Percentiles rank a stretch among this genome's conserved stretches.
Conservation (phyloP, 768 basidiomycete genomes). For the Leccinum subgranulosum region DNA sequence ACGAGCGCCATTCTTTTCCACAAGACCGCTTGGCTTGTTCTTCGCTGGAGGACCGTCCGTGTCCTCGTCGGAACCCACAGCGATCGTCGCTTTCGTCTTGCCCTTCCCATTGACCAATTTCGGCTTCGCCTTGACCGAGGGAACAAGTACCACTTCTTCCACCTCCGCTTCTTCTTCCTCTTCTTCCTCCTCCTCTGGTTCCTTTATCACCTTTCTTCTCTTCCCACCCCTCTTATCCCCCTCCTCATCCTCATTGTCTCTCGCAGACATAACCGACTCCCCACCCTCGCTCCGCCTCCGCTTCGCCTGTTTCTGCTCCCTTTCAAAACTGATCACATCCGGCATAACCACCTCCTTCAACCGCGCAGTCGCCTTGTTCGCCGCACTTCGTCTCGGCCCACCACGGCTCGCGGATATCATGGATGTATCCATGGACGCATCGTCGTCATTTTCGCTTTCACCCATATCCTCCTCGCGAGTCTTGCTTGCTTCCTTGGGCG, state of each 20-base stretch:
- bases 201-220: conserved; percentile 17
- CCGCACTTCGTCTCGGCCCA: conserved; percentile 48
- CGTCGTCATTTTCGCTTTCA: neutral
- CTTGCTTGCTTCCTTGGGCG: neutral
- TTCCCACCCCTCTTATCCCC: conserved; percentile 18
- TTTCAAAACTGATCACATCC: conserved; percentile 66
- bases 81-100: neutral
- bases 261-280: conserved; percentile 16
- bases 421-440: conserved; percentile 11
- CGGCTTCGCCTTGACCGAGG: conserved; percentile 12
- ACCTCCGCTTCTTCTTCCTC: conserved; percentile 27
- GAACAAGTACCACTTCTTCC: conserved; percentile 11
- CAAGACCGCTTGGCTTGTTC: neutral
- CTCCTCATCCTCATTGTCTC: conserved; percentile 11
- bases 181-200: conserved; percentile 10
- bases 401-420: conserved; percentile 13
- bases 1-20: conserved; percentile 13
- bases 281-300: conserved; percentile 32
- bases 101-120: conserved; percentile 9
- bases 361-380: conserved; percentile 45
- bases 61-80: conserved; percentile 6
- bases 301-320: conserved; percentile 51
- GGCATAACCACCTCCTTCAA: conserved; percentile 66
- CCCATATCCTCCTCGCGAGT: neutral
- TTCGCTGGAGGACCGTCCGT: neutral